A percentile compares a stretch with the other conserved stretches of the same genome.
phyloP scores from a whole-genome alignment of 139 green algal species.

The Chlorella sp. region DNA sequence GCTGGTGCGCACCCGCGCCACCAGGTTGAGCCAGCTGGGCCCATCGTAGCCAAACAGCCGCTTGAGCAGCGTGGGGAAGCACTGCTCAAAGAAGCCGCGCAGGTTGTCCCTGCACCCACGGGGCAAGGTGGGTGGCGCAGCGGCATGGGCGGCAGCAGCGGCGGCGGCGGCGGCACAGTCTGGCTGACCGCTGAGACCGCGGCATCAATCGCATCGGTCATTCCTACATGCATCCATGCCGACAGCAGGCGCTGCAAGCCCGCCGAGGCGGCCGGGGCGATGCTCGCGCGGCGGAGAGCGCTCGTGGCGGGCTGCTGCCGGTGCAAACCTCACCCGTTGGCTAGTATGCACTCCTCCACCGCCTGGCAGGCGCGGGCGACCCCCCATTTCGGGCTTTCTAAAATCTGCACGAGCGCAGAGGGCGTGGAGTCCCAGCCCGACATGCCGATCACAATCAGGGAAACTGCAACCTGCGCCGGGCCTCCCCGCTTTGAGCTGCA shows the following conservation, averaged over 20 bases:
- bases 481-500: no score
- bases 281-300: no score
- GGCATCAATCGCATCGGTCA: neutral
- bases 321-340: conserved; percentile 55
- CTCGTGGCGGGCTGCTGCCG: no score
- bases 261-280: no score
- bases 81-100: conserved; percentile 84
- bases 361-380: conserved; percentile 60
- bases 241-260: no score
- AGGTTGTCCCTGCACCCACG: conserved; percentile 74
- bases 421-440: conserved; percentile 28
- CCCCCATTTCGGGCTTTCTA: conserved; percentile 22
- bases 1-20: conserved; percentile 52
- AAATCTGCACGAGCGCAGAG: conserved; percentile 23
- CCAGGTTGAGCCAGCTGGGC: conserved; percentile 71
- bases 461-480: no score
- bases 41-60: conserved; percentile 84
- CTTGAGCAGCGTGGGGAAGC: conserved; percentile 76
- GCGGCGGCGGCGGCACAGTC: neutral
- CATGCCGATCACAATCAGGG: no score
- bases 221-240: no score
- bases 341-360: conserved; percentile 71
- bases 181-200: neutral
- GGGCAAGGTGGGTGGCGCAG: neutral
- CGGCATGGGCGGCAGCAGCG: neutral